Conservation (phyloP, 2,329 filamentous ascomycete species). For the Rhynchosporium graminicola region DNA sequence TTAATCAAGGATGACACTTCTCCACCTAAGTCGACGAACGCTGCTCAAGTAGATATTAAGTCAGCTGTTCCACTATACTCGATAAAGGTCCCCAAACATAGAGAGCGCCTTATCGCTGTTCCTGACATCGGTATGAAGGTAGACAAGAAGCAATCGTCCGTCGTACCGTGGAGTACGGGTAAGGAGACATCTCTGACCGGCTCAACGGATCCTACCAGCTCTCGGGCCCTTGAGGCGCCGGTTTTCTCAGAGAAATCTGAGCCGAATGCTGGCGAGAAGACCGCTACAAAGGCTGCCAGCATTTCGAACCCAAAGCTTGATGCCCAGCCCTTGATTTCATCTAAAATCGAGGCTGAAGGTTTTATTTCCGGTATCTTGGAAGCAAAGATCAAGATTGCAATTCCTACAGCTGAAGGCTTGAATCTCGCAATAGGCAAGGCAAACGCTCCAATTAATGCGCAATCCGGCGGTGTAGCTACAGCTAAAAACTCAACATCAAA, state of each 20-base stretch:
- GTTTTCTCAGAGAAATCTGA: background rate
- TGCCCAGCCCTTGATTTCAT: background rate
- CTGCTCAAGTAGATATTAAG: background rate
- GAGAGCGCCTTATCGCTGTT: too few species aligned
- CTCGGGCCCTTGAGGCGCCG: background rate
- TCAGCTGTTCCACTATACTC: background rate
- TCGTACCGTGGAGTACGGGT: background rate
- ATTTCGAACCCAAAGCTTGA: background rate
- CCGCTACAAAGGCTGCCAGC: background rate
- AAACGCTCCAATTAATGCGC: background rate
- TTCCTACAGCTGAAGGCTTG: background rate
- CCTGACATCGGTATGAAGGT: background rate
- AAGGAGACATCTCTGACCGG: background rate
- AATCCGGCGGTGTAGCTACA: background rate
- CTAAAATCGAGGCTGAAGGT: background rate
- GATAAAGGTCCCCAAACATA: background rate
- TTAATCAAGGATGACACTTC: background rate
- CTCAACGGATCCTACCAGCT: background rate
- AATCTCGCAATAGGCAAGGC: background rate
- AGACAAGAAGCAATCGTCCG: background rate
- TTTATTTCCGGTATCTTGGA: background rate
- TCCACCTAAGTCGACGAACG: background rate
- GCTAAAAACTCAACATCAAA: background rate
- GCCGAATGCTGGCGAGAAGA: background rate
- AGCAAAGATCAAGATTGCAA: background rate